A percentile compares a stretch with the other conserved stretches of the same genome.
Conservation (phyloP, 2,329 filamentous ascomycete species). For the Myrmaecium sp. region DNA sequence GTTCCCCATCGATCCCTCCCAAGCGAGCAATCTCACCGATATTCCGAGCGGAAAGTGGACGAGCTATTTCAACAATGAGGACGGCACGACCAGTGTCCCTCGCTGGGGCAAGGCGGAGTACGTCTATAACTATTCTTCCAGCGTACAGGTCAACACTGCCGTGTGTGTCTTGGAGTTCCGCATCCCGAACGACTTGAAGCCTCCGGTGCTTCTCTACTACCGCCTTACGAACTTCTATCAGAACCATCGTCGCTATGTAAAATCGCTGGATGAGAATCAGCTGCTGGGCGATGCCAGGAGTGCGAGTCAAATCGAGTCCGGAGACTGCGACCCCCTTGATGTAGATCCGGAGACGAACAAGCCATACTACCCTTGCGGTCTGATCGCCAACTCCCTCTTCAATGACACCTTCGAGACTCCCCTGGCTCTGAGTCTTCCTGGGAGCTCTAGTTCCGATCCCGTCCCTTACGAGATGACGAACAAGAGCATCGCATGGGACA, state of each 20-base stretch:
- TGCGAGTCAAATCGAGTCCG: conserved; percentile 42
- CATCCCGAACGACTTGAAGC: conserved; percentile 60
- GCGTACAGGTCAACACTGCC: conserved; percentile 17
- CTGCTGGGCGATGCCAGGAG: conserved; percentile 54
- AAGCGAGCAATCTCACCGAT: conserved; percentile 18
- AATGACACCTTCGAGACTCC: conserved; percentile 75
- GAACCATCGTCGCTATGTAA: conserved; percentile 92
- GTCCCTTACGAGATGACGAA: conserved; percentile 58
- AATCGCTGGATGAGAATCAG: conserved; percentile 71
- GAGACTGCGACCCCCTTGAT: conserved; percentile 59
- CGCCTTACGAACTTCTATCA: conserved; percentile 96
- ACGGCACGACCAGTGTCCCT: conserved; percentile 18
- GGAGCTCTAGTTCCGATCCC: conserved; percentile 18
- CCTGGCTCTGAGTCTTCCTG: conserved; percentile 39
- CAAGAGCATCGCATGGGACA: conserved; percentile 68
- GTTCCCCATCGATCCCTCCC: conserved; percentile 7
- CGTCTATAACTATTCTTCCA: conserved; percentile 19
- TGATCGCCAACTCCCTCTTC: conserved; percentile 94
- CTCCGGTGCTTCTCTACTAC: conserved; percentile 87
- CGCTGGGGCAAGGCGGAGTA: conserved; percentile 17
- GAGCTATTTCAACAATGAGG: conserved; percentile 52
- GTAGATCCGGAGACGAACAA: conserved; percentile 28
- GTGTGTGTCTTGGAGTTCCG: conserved; percentile 61
- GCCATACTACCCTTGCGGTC: conserved; percentile 82
- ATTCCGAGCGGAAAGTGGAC: conserved; percentile 44